These are phyloP conservation scores for Agaricus sinodeliciosus DNA, from an alignment of 768 basidiomycete genomes.

Conservation along the genomic window DNA sequence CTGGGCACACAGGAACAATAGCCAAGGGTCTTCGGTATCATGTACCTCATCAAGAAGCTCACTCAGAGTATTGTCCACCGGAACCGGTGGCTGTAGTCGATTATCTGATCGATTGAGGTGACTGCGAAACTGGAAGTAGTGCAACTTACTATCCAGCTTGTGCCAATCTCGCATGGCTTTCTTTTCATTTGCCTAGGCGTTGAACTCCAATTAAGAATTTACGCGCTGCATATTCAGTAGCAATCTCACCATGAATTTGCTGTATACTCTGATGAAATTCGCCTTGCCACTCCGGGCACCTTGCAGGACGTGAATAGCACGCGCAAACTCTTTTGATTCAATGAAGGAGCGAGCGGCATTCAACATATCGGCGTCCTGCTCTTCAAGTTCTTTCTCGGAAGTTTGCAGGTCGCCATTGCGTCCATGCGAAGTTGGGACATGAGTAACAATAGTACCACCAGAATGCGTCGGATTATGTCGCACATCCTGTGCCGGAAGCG, in stretches of 20 bases:
- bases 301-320: slow-evolving; percentile 60
- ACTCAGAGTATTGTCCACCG: slow-evolving; percentile 53
- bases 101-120: slow-evolving; percentile 37
- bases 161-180: slow-evolving; percentile 82
- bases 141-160: slow-evolving; percentile 60
- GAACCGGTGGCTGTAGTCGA: slow-evolving; percentile 60
- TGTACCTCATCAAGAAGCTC: slow-evolving; percentile 56
- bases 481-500: slow-evolving; percentile 24
- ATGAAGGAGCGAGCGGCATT: slow-evolving; percentile 67
- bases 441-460: slow-evolving; percentile 21
- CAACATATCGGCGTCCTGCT: slow-evolving; percentile 66
- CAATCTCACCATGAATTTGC: slow-evolving; percentile 72
- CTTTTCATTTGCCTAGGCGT: slow-evolving; percentile 71
- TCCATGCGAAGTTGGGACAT: slow-evolving; percentile 27
- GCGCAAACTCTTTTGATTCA: slow-evolving; percentile 70
- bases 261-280: slow-evolving; percentile 72
- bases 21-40: slow-evolving; percentile 66
- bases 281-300: slow-evolving; percentile 67
- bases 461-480: slow-evolving; percentile 18
- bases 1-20: slow-evolving; percentile 68
- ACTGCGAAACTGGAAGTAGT: neutral
- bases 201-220: neutral
- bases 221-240: neutral
- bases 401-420: slow-evolving; percentile 26
- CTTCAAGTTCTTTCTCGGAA: slow-evolving; percentile 42